These are phyloP conservation scores for Microglena sp. DNA, from an alignment of 139 green algal genomes.

Conservation along the genomic window DNA sequence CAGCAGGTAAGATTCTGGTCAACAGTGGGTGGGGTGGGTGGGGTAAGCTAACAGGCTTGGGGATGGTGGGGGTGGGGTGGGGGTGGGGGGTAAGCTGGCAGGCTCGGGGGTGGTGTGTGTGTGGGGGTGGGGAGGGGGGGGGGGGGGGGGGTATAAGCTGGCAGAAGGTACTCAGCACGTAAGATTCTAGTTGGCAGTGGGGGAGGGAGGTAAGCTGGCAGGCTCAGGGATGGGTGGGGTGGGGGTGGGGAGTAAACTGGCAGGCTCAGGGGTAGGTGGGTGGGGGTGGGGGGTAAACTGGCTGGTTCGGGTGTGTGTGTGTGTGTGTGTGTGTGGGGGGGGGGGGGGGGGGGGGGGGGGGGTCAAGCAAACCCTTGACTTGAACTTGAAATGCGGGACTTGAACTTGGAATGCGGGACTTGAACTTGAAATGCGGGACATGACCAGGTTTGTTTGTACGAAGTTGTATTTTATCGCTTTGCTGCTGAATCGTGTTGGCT, in stretches of 20 bases:
- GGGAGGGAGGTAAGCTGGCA: too few species aligned
- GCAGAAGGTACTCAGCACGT: too few species aligned
- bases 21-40: background rate
- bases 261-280: background rate
- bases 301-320: background rate
- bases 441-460: too few species aligned
- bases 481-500: too few species aligned
- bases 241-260: background rate
- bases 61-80: background rate
- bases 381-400: background rate
- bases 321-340: constrained; percentile 6
- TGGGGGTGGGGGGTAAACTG: background rate
- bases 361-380: too few species aligned
- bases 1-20: constrained; percentile 60
- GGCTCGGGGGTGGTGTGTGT: background rate
- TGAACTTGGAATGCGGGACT: background rate
- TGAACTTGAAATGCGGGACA: too few species aligned
- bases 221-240: background rate
- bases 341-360: background rate
- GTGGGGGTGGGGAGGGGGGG: background rate
- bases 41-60: background rate
- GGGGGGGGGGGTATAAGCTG: too few species aligned
- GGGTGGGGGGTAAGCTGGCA: too few species aligned
- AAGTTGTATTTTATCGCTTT: too few species aligned
- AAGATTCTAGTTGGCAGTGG: too few species aligned